A percentile compares a stretch with the other conserved stretches of the same genome.
Conservation (phyloP, 2,329 filamentous ascomycete genomes). For the Ophiostoma fasciatum region DNA sequence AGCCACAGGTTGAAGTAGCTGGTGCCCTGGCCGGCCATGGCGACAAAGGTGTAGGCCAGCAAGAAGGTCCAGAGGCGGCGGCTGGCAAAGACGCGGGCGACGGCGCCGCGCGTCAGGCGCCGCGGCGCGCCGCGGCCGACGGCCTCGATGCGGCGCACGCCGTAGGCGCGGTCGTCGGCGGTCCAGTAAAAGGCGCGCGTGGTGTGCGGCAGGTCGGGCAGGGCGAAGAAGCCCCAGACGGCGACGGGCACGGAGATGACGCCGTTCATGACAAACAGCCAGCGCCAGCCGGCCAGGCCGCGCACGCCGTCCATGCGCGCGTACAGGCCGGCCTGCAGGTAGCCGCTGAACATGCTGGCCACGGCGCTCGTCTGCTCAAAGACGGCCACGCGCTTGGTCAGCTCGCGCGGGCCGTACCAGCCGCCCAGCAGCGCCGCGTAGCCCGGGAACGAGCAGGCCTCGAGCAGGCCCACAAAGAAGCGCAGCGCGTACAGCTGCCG, state of each 20-base stretch:
- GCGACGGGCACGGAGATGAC: slow-evolving; percentile 14
- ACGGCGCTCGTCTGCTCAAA: slow-evolving; percentile 44
- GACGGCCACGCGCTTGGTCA: slow-evolving; percentile 44
- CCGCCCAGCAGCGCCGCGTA: slow-evolving; percentile 10
- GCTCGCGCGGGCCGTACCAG: slow-evolving; percentile 44
- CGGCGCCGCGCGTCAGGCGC: slow-evolving; percentile 44
- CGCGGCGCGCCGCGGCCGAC: slow-evolving; percentile 10
- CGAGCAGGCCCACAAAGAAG: slow-evolving; percentile 18
- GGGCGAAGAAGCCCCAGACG: slow-evolving; percentile 13
- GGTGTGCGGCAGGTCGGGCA: slow-evolving; percentile 11
- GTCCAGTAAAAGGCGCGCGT: slow-evolving; percentile 10
- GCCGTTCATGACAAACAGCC: slow-evolving; percentile 27
- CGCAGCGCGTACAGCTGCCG: slow-evolving; percentile 18
- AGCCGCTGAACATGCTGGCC: slow-evolving; percentile 46
- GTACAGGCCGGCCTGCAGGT: slow-evolving; percentile 40
- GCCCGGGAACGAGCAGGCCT: slow-evolving; percentile 11
- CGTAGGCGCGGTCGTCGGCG: slow-evolving; percentile 11
- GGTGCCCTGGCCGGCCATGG: slow-evolving; percentile 10
- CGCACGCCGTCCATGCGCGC: slow-evolving; percentile 26
- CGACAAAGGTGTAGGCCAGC: slow-evolving; percentile 21
- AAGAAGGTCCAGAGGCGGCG: slow-evolving; percentile 82
- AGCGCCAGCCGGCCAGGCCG: slow-evolving; percentile 22
- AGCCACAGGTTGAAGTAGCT: slow-evolving; percentile 38
- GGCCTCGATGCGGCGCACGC: slow-evolving; percentile 12
- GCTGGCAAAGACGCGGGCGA: slow-evolving; percentile 57